Evolutionary conservation across 2,329 filamentous ascomycete species (phyloP), one percentile per base, ranked within the genome.

Genomic region (Cordyceps sp.): DNA sequence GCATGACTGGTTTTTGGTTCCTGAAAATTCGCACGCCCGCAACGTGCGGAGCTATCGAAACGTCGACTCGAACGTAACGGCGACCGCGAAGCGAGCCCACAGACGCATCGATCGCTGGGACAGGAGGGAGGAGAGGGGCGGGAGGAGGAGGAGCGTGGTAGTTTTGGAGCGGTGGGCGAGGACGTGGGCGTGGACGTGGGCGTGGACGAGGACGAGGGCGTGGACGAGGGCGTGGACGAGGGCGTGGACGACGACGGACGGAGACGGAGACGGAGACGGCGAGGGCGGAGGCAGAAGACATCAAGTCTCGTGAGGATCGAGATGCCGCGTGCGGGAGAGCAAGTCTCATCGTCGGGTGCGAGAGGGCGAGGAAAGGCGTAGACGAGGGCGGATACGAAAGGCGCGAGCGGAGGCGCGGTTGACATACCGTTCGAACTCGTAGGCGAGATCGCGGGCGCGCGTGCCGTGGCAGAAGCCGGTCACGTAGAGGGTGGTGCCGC

Each of bases 351-450:
- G 40, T 40, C 54, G 59, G 57, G 56, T 54, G 58, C 57, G 62
- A 59, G 59, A 61, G 49, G 45, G 48, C 49, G 46, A 47, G 47
- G 10, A 17, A 10, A 12, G 30, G 21, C 16, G 18, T 4, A 9
- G 14, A 25, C 30, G 53, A 45, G 41, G 48, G 49, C 57, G 61
- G 53, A 30, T 22, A 34, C 26, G 30, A 36, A 29, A 45, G 43
- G 39, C 47, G 52, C 47, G 47, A 48, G 44, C 52, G 52, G 46
- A 47, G 45, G 42, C 54, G 54, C 63, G 61, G 64, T 59, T 68
- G 70, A 93, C 86, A 75, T 93, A 94, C 84, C 88, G 85, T 86
- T 96, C 88, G 81, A 96, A 96, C 72, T 96, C 88, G 81, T 93
- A 94, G 68, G 88, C 85, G 59, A 96, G 82, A 70, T 98, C 86